A percentile compares a stretch with the other conserved stretches of the same genome.
Conservation (phyloP, 306 rosid genomes). For the Alnus glutinosa region DNA sequence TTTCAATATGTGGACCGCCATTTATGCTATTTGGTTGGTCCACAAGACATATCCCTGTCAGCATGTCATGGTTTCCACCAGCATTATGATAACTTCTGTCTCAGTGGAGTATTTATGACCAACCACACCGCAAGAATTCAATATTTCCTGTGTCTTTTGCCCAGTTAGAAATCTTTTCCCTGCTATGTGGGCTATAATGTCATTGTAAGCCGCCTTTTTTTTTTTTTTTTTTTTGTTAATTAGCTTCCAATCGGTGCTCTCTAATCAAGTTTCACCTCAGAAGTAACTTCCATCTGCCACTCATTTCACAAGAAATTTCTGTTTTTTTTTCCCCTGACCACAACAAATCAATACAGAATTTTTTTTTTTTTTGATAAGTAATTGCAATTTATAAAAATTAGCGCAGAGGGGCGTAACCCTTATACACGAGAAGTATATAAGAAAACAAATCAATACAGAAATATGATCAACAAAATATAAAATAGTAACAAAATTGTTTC, state of each 20-base stretch:
- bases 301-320: not conserved
- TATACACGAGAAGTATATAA: no score
- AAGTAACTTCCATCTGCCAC: not conserved
- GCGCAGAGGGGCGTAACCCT: no score
- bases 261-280: not conserved
- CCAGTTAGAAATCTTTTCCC: conserved; percentile 31
- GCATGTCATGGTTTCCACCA: conserved; percentile 65
- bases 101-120: conserved; percentile 64
- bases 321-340: not conserved
- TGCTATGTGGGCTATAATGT: conserved; percentile 30
- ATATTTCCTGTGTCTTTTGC: conserved; percentile 31
- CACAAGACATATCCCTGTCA: conserved; percentile 67
- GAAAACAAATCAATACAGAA: not conserved
- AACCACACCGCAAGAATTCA: conserved; percentile 46
- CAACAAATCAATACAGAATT: not conserved
- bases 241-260: not conserved
- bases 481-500: not conserved
- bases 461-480: not conserved
- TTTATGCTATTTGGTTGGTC: conserved; percentile 57
- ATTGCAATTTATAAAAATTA: no score
- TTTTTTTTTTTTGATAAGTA: no score
- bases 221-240: conserved; percentile 17
- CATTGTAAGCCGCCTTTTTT: conserved; percentile 17
- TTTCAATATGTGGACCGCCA: conserved; percentile 59
- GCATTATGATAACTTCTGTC: conserved; percentile 73